phyloP scores from a whole-genome alignment of 2,329 filamentous ascomycete species.

The Lecanicillium sp. region DNA sequence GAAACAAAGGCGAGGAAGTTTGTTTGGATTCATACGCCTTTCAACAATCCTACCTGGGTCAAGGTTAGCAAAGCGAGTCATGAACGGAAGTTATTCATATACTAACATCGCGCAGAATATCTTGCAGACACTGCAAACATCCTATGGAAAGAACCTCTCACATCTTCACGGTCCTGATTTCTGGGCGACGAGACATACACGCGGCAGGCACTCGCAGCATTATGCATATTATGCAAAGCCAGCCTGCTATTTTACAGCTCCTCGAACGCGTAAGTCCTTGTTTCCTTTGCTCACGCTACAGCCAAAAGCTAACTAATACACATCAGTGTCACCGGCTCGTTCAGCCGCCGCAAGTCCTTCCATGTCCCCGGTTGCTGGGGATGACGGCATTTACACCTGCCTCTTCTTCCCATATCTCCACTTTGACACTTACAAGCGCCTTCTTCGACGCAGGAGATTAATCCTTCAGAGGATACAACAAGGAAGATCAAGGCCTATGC shows the following conservation, averaged over 20 bases:
- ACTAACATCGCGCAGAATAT: constrained; percentile 24
- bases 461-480: constrained; percentile 43
- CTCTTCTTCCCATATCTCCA: constrained; percentile 53
- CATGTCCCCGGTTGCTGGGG: constrained; percentile 17
- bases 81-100: constrained; percentile 15
- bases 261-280: constrained; percentile 21
- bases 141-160: constrained; percentile 27
- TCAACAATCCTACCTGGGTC: constrained; percentile 50
- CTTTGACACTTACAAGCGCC: constrained; percentile 53
- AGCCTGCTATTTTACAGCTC: constrained; percentile 36
- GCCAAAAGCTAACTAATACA: constrained; percentile 1
- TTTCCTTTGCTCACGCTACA: background rate
- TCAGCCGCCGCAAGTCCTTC: constrained; percentile 20
- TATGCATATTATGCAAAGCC: constrained; percentile 42
- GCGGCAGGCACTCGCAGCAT: constrained; percentile 39
- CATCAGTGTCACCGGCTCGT: constrained; percentile 27
- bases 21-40: constrained; percentile 50
- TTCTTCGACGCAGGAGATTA: constrained; percentile 47
- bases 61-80: constrained; percentile 30
- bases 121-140: constrained; percentile 32
- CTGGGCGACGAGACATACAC: constrained; percentile 39
- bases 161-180: constrained; percentile 37
- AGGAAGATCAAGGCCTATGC: constrained; percentile 47
- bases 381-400: constrained; percentile 32
- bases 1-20: constrained; percentile 35